Percentiles rank a stretch among this genome's conserved stretches.
These are phyloP conservation scores for Alopecurus myosuroides DNA, from an alignment of 176 grass and related monocot genomes.

Conservation along the genomic window DNA sequence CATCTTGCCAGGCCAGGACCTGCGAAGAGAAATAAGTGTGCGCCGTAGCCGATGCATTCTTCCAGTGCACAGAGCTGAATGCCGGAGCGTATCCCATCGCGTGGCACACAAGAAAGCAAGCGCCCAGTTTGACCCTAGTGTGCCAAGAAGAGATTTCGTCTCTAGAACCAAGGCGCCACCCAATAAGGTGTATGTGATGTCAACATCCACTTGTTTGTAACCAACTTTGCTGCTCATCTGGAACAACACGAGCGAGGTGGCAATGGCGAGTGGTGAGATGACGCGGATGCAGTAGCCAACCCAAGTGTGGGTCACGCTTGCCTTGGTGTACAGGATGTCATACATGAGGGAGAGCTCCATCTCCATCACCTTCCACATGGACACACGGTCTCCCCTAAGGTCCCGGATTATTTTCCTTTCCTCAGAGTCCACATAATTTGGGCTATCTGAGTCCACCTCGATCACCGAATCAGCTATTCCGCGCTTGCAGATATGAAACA, in stretches of 20 bases:
- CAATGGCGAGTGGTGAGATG: background rate
- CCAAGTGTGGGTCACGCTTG: background rate
- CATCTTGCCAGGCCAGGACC: too few species aligned
- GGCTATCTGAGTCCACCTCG: background rate
- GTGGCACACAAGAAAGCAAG: background rate
- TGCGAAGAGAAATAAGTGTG: too few species aligned
- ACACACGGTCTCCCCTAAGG: background rate
- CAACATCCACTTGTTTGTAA: background rate
- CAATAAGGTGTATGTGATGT: constrained; percentile 31
- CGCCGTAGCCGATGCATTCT: background rate
- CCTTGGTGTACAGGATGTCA: constrained; percentile 45
- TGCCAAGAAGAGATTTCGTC: background rate
- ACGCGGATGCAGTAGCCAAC: constrained; percentile 12
- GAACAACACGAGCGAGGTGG: background rate
- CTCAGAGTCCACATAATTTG: background rate
- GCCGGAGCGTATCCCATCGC: background rate
- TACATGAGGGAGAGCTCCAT: constrained; percentile 32
- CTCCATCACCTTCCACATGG: background rate
- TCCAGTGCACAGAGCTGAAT: background rate
- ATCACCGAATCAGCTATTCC: background rate
- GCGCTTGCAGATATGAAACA: constrained; percentile 24
- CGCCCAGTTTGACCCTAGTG: background rate
- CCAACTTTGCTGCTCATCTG: background rate
- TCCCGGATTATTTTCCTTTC: background rate
- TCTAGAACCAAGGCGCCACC: constrained; percentile 13